Conservation (phyloP, 208 protist genomes). For the Trypanosoma mega region DNA sequence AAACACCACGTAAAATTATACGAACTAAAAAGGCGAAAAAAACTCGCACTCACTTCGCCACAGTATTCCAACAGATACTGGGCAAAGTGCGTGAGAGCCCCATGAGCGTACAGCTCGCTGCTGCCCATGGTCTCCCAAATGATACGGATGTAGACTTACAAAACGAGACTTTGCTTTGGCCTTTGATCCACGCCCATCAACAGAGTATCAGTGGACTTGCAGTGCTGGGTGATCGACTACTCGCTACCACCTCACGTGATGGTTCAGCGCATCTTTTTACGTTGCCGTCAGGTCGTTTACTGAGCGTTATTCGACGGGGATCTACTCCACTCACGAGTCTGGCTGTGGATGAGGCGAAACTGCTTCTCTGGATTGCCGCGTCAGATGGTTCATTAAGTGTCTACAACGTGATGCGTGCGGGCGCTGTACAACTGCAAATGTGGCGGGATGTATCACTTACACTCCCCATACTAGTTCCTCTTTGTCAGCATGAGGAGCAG, state of each 20-base stretch:
- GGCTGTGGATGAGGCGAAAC: slow-evolving; percentile 35
- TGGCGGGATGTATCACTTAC: slow-evolving; percentile 20
- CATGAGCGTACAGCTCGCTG: slow-evolving; percentile 6
- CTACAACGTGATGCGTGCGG: slow-evolving; percentile 34
- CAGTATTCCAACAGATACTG: slow-evolving; percentile 5
- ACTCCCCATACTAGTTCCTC: slow-evolving; percentile 13
- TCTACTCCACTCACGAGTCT: slow-evolving; percentile 49
- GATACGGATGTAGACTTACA: too few species aligned
- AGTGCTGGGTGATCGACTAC: slow-evolving; percentile 54
- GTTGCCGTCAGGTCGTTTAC: slow-evolving; percentile 50
- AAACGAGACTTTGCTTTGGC: too few species aligned
- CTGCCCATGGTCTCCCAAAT: not conserved
- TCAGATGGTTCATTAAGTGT: slow-evolving; percentile 51
- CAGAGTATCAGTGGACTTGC: slow-evolving; percentile 48
- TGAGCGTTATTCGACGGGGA: slow-evolving; percentile 38
- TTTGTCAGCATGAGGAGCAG: not conserved
- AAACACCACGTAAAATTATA: not conserved
- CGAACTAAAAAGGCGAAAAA: slow-evolving; percentile 12
- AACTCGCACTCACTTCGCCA: not conserved
- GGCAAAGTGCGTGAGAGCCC: not conserved
- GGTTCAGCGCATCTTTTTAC: slow-evolving; percentile 63
- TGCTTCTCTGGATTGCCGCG: slow-evolving; percentile 39
- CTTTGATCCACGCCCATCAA: slow-evolving; percentile 47
- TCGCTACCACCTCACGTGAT: slow-evolving; percentile 60
- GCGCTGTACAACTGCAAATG: slow-evolving; percentile 5